Conservation (phyloP, 1,284 basidiomycete genomes). For the Ceratobasidium sp. region DNA sequence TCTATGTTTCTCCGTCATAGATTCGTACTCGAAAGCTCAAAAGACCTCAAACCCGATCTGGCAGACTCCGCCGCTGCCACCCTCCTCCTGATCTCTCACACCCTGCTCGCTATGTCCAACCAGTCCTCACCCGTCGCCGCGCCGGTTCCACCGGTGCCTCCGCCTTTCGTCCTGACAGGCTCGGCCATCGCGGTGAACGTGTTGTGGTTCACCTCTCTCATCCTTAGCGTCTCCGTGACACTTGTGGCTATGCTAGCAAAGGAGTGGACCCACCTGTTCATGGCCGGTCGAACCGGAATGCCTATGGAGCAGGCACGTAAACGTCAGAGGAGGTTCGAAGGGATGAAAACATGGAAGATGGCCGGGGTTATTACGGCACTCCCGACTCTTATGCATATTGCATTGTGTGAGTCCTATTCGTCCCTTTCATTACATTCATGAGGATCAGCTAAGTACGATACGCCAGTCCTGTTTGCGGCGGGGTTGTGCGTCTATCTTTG, state of each 20-base stretch:
- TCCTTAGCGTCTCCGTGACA: neutral
- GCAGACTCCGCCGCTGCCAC: neutral
- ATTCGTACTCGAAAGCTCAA: neutral
- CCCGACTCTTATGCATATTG: neutral
- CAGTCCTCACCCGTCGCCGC: no score
- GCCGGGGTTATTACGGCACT: neutral
- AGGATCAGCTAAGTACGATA: neutral
- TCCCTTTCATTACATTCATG: no score
- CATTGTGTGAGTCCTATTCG: constrained; percentile 3
- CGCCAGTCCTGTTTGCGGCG: neutral
- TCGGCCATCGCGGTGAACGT: constrained; percentile 7
- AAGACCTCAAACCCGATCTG: constrained; percentile 1
- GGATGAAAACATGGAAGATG: constrained; percentile 12
- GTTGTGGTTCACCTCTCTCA: constrained; percentile 8
- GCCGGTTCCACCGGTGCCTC: neutral
- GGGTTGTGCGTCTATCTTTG: constrained; percentile 6
- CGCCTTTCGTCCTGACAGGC: neutral
- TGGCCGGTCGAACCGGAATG: neutral
- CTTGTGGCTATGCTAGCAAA: constrained; percentile 1
- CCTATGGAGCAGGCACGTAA: neutral
- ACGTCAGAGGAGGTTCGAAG: constrained; percentile 3
- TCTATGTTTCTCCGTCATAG: neutral
- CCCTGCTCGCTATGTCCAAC: neutral
- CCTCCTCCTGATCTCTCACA: neutral
- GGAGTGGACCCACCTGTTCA: constrained; percentile 3